Base-by-base conservation (phyloP, 1,284 basidiomycete species). In the Papiliotrema nemorosa region DNA sequence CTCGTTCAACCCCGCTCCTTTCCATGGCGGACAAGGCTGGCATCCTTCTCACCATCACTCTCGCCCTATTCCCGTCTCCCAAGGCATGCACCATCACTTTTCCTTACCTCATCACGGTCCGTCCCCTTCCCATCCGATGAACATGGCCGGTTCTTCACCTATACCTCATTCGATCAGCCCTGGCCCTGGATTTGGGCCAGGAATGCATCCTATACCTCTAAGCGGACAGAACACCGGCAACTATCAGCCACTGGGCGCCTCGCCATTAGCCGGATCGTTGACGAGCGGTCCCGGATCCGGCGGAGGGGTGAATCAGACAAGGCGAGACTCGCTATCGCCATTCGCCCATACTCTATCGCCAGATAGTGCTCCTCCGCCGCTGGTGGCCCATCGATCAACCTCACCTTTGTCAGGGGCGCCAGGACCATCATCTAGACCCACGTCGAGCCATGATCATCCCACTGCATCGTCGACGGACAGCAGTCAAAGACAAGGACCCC, bases 191-290 rank as follows among this genome's bases (percentile, higher is more conserved):
- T 64, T 48, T 43, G 56, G 52, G 29, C 42, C 55, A 33, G 40
- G 49, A 39, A 40, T 46, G 24, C 33, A 55, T 3, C 49, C 62
- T 13, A 31, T 59, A 10, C 60, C 59, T 9, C 31, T 63, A 27
- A 55, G 35, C 21, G 61, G 58, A n/a, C 58, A 64, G 18, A 55
- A 55, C 31, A 57, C 62, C 25, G 65, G 58, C 14, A 43, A 44
- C 26, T 55, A 47, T 26, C 58, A 51, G n/a, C 55, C 47, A 26
- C 50, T 67, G 10, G 64, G 63, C 6, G 64, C 68, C n/a, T 73
- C 71, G 0, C 69, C 68, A 1, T 57, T 73, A 3, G 69, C 69
- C 18, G 71, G 69, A 3, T 69, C 69, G 2, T 58, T 72, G 3
- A 62, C 66, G 10, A 46, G 54, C 6, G 64, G 64, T 27, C 9